These are phyloP conservation scores for Monascus ruber DNA, from an alignment of 2,329 filamentous ascomycete species.

Conservation along the genomic window DNA sequence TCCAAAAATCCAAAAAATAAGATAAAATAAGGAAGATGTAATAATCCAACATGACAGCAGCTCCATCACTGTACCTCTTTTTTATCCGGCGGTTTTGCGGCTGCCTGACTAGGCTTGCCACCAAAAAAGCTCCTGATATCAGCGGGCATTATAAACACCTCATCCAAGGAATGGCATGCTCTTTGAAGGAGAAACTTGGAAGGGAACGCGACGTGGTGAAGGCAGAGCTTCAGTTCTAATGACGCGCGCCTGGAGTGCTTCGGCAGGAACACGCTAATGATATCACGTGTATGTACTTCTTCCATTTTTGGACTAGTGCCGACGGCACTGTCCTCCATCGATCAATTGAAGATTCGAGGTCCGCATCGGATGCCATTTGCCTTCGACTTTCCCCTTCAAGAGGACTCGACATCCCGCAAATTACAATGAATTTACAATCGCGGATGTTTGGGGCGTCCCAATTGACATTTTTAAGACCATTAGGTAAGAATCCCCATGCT, in stretches of 20 bases:
- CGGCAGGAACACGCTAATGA: slow-evolving; percentile 7
- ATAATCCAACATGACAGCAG: too few relatives aligned
- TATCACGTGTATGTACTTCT: slow-evolving; percentile 5
- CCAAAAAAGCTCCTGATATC: slow-evolving; percentile 91
- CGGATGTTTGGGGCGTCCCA: slow-evolving; percentile 26
- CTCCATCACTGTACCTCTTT: slow-evolving; percentile 24
- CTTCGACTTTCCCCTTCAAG: slow-evolving; percentile 5
- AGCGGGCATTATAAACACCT: slow-evolving; percentile 49
- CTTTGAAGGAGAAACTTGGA: neutral
- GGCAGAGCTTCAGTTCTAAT: neutral
- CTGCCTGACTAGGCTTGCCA: slow-evolving; percentile 52
- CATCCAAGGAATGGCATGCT: neutral
- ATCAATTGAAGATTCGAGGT: too few relatives aligned
- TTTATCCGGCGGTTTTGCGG: slow-evolving; percentile 32
- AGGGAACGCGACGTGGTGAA: neutral
- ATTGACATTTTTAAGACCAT: slow-evolving; percentile 22
- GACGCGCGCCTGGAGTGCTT: slow-evolving; percentile 1
- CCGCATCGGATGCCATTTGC: too few relatives aligned
- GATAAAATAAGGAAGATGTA: neutral
- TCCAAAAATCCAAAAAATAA: neutral
- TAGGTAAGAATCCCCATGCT: slow-evolving; percentile 15
- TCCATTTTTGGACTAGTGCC: slow-evolving; percentile 9
- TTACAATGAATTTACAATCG: slow-evolving; percentile 9
- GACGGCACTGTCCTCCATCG: neutral
- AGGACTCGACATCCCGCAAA: slow-evolving; percentile 1